Evolutionary conservation across 192 early-diverging fungal species (phyloP).

Genomic region (Coemansia brasiliensis): DNA sequence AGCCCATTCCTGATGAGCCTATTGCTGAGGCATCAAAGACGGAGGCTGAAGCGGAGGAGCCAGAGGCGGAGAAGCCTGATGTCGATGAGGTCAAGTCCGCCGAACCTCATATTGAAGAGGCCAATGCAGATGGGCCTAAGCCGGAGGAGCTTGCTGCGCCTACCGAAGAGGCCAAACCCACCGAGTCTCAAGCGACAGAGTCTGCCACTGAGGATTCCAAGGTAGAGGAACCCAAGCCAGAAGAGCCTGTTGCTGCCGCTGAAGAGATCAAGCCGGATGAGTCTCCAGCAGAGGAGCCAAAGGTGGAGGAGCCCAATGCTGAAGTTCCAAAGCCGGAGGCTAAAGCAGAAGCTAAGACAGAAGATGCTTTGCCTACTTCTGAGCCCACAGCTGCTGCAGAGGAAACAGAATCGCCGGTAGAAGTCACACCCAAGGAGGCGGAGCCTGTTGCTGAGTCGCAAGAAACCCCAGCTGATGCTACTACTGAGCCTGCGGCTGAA

Average conservation of each 20-base stretch:
- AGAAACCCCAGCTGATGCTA: neutral
- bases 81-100: neutral
- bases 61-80: neutral
- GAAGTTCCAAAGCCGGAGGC: neutral
- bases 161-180: too few relatives aligned
- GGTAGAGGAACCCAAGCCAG: neutral
- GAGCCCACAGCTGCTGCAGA: neutral
- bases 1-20: constrained; percentile 1
- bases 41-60: too few relatives aligned
- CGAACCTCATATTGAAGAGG: too few relatives aligned
- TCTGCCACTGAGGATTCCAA: constrained; percentile 6
- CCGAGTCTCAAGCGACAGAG: too few relatives aligned
- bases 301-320: constrained; percentile 1
- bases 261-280: constrained; percentile 3
- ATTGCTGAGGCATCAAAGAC: too few relatives aligned
- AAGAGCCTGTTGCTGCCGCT: neutral
- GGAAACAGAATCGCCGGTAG: neutral
- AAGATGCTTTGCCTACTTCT: neutral
- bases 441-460: neutral
- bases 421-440: neutral
- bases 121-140: neutral
- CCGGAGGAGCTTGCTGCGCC: too few relatives aligned
- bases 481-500: neutral
- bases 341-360: neutral
- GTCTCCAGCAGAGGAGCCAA: neutral